Evolutionary conservation across 139 green algal genomes (phyloP).

Genomic region (Dunaliella sp.): DNA sequence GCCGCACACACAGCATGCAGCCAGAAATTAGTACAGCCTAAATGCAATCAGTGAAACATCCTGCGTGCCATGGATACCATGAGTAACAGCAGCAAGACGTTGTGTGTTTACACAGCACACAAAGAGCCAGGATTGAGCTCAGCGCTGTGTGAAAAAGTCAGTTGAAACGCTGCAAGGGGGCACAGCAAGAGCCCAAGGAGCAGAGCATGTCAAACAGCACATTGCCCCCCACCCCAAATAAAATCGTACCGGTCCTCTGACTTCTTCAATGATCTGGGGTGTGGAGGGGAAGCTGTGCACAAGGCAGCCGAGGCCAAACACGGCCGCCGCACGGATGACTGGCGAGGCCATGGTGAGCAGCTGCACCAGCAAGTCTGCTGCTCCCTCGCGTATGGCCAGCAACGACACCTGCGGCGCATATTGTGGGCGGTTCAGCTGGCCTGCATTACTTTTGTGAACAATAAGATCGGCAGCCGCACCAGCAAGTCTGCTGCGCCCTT

Average conservation of each 20-base stretch:
- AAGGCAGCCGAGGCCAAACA: slow-evolving; percentile 80
- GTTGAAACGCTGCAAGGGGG: background rate
- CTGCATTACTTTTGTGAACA: too few species aligned
- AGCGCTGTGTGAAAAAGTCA: too few species aligned
- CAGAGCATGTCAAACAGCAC: too few species aligned
- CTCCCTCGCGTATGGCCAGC: slow-evolving; percentile 52
- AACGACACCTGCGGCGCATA: slow-evolving; percentile 33
- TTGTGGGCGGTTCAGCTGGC: too few species aligned
- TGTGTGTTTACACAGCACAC: too few species aligned
- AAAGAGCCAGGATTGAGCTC: too few species aligned
- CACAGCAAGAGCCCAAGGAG: background rate
- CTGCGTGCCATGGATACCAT: too few species aligned
- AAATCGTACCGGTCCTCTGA: background rate
- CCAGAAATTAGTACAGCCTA: too few species aligned
- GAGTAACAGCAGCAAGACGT: too few species aligned
- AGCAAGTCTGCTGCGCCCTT: slow-evolving; percentile 55
- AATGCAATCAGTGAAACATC: too few species aligned
- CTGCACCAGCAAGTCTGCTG: slow-evolving; percentile 49
- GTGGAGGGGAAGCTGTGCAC: slow-evolving; percentile 52
- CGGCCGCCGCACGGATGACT: slow-evolving; percentile 83
- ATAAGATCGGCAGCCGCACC: slow-evolving; percentile 46
- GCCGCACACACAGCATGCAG: too few species aligned
- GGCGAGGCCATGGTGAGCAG: slow-evolving; percentile 58
- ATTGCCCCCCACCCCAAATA: too few species aligned
- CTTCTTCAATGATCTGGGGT: background rate